Base-by-base conservation (phyloP, 345 rosid genomes). In the Citrus sinensis region DNA sequence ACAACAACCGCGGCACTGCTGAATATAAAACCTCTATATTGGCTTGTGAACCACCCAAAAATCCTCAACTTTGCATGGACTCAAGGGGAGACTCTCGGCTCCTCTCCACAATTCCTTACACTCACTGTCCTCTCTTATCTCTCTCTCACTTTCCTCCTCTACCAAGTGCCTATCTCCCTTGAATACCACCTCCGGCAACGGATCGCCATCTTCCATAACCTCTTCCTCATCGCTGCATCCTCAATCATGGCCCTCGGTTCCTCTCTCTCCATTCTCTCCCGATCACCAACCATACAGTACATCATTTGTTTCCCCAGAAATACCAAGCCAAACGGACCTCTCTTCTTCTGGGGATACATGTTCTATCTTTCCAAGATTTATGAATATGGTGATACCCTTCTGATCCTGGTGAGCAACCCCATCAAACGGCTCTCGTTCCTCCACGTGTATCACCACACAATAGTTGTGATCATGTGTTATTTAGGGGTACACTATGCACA, bases 391-490 rank as follows among this genome's bases (percentile, higher is more conserved):
- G 96, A 92, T 78, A 92, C 96, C 71, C 78, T 92, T 14, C 65
- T 90, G 67, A 92, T 92, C 54, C 74, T 90, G 54, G 32, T 89
- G 17, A 73, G 87, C 25, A 83, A 82, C 25, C 86, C 92, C 76
- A 78, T 77, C 40, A n/a, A 1, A 25, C 73, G 95, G 61, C 86
- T 90, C 24, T 82, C 91, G 5, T 88, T 92, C 79, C 96, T 92
- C 73, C 96, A 92, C 80, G 91, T 92, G 1, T 92, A 87, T 88
- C 96, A 92, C 80, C 96, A 92, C 80, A 76, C 93, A 0, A 83
- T 87, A 56, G 92, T 88, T 22, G 79, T 90, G 8, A 70, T 89
- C 72, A 90, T 92, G 93, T 90, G 92, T 65, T 92, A 86, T 79
- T 9, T 89, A 22, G 86, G 88, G 82, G 71, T 92, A 0, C 54